Conservation (phyloP, 2,329 filamentous ascomycete genomes). For the Teratosphaeria destructans region DNA sequence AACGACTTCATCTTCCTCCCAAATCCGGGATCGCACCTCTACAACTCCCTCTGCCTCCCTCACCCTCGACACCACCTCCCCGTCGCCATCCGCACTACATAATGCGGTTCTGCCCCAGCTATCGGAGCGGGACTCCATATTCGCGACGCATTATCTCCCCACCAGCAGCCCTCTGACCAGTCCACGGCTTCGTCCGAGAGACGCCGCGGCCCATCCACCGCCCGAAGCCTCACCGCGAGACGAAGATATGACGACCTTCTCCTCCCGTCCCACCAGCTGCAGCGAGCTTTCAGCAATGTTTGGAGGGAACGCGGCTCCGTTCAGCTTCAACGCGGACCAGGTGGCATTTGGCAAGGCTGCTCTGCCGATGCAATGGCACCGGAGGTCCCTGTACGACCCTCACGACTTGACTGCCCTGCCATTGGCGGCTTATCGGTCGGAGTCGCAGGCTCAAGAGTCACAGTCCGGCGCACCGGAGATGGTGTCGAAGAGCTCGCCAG, state of each 20-base stretch:
- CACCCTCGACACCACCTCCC: not conserved
- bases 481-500: slow-evolving; percentile 3
- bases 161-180: slow-evolving; percentile 37
- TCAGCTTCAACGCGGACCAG: not conserved
- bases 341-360: slow-evolving; percentile 9
- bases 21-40: not conserved
- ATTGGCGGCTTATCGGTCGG: slow-evolving; percentile 3
- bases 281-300: slow-evolving; percentile 2
- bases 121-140: slow-evolving; percentile 53
- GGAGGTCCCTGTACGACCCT: slow-evolving; percentile 23
- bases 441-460: not conserved
- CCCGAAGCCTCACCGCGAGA: not conserved
- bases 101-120: slow-evolving; percentile 40
- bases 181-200: slow-evolving; percentile 10
- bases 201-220: not conserved
- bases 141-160: slow-evolving; percentile 50
- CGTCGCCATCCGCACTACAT: slow-evolving; percentile 6
- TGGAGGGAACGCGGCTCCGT: slow-evolving; percentile 5
- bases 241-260: slow-evolving; percentile 7
- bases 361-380: slow-evolving; percentile 18
- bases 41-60: not conserved
- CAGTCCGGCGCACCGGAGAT: not conserved
- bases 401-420: slow-evolving; percentile 12
- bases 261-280: not conserved
- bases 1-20: not conserved